These are phyloP conservation scores for Aquilaria sinensis DNA, from an alignment of 345 rosid species.

Conservation along the genomic window DNA sequence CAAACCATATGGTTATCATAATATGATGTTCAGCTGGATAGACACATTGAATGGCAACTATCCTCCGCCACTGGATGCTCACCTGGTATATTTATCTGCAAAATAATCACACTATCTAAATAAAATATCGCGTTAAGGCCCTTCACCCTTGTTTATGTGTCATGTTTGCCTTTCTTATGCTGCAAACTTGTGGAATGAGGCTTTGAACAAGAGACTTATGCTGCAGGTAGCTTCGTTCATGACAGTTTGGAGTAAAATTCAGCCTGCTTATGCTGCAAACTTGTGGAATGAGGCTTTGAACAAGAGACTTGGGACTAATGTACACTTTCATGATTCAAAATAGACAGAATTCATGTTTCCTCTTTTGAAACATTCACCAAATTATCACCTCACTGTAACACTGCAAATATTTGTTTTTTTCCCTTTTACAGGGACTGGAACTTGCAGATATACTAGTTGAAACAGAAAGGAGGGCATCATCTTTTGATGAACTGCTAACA, in stretches of 20 bases:
- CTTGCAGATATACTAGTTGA: slow-evolving; percentile 73
- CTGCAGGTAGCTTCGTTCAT: slow-evolving; percentile 83
- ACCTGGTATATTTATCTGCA: slow-evolving; percentile 39
- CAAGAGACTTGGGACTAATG: slow-evolving; percentile 85
- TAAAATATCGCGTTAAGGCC: background rate
- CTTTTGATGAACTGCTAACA: slow-evolving; percentile 71
- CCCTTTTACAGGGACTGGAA: slow-evolving; percentile 53
- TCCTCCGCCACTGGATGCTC: slow-evolving; percentile 89
- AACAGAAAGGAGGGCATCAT: slow-evolving; percentile 68
- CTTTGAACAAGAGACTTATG: background rate
- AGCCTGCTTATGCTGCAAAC: slow-evolving; percentile 85
- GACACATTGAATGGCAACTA: slow-evolving; percentile 73
- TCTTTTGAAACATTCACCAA: background rate
- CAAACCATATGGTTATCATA: slow-evolving; percentile 84
- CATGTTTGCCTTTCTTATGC: background rate
- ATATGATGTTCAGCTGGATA: slow-evolving; percentile 95
- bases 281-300: slow-evolving; percentile 91
- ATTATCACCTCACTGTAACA: slow-evolving; percentile 8
- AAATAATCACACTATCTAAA: too few species aligned
- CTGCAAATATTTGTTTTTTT: background rate
- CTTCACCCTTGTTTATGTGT: slow-evolving; percentile 9
- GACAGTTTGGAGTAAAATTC: slow-evolving; percentile 81
- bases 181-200: background rate
- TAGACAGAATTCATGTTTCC: background rate
- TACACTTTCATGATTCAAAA: slow-evolving; percentile 6